These are phyloP conservation scores for Porphyrellus cyaneotinctus DNA, from an alignment of 768 basidiomycete species.

Conservation along the genomic window DNA sequence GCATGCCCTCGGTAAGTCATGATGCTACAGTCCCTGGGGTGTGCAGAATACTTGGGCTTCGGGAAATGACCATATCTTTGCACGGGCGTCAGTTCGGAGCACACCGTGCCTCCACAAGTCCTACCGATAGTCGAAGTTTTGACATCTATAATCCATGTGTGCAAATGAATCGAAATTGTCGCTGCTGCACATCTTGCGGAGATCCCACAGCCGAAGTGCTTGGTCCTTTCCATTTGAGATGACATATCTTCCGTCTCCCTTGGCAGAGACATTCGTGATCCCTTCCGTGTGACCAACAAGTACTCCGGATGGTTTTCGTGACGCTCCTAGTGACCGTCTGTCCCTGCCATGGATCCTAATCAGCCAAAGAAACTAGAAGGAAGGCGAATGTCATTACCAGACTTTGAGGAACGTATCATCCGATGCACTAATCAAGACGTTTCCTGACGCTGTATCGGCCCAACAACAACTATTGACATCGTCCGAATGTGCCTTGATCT, in stretches of 20 bases:
- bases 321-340: conserved; percentile 43
- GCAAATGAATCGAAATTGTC: conserved; percentile 58
- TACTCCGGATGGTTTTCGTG: conserved; percentile 81
- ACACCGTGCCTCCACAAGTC: conserved; percentile 13
- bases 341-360: conserved; percentile 37
- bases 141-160: conserved; percentile 50
- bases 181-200: conserved; percentile 85
- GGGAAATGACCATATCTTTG: conserved; percentile 63
- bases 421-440: conserved; percentile 91
- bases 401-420: conserved; percentile 95
- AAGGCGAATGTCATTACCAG: conserved; percentile 53
- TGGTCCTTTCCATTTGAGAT: conserved; percentile 98
- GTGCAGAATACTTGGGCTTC: conserved; percentile 55
- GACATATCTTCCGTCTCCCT: conserved; percentile 93
- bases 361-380: background rate
- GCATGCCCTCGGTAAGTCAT: conserved; percentile 94
- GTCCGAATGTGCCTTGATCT: conserved; percentile 80
- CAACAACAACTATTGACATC: conserved; percentile 97
- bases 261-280: conserved; percentile 90
- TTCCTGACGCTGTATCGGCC: conserved; percentile 90
- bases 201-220: conserved; percentile 85
- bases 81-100: conserved; percentile 8
- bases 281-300: conserved; percentile 95
- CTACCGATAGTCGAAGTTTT: conserved; percentile 80
- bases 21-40: conserved; percentile 88